Base-by-base conservation (phyloP, 2,329 filamentous ascomycete genomes). In the Gremmenia infestans region DNA sequence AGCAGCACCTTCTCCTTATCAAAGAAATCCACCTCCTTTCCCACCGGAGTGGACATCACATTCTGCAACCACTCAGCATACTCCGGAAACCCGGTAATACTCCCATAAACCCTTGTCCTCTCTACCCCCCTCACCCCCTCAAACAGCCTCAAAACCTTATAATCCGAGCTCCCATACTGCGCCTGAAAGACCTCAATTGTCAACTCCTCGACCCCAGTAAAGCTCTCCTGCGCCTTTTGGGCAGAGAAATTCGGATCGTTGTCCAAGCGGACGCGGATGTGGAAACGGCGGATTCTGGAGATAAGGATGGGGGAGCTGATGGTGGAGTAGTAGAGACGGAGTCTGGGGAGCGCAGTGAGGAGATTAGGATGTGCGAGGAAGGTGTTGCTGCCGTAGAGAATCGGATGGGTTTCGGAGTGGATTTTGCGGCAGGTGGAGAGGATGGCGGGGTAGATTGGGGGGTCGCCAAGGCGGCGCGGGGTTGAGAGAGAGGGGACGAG, bases 161-260 rank as follows among this genome's bases (percentile, higher is more conserved):
- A 73, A 55, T 75, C 74, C 23, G 71, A 75, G 12, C 70, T 70
- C n/a, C 70, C 71, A 61, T 69, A 77, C 62, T 72, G 72, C 2
- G 72, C 66, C 63, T 80, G 76, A 63, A 76, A 78, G 4, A 77
- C 76, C 45, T 77, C 72, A n/a, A 81, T 67, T 52, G 76, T 75
- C 17, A 81, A 65, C 53, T 72, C 72, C 46, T 79, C 75, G 0
- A 71, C 68, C 2, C 73, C 74, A 0, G 68, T 72, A 59, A 81
- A 81, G 1, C 73, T 72, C n/a, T 68, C 63, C 6, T 65, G 65
- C 0, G 73, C 75, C 47, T 76, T 69, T 25, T 61, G 57, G 2
- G 60, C 59, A 3, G 68, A 70, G 65, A 78, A 81, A 14, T 72
- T 71, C 1, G 77, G 70, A 65, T 81, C 78, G 4, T 71, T 76